phyloP scores from a whole-genome alignment of 768 basidiomycete genomes.

The Infundibulicybe gibba region DNA sequence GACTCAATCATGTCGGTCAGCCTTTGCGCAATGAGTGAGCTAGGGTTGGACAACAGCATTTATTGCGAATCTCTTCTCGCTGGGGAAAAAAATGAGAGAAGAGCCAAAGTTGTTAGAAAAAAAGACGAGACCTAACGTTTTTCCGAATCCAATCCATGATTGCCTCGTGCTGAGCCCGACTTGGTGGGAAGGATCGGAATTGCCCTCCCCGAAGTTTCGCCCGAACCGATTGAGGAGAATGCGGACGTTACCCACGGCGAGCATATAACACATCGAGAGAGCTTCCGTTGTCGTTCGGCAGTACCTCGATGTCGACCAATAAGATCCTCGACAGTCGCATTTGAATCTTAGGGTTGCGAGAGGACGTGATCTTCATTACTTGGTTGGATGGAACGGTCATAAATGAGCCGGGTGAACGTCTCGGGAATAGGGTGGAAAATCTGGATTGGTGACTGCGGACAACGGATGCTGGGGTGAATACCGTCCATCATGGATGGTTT shows the following conservation, averaged over 20 bases:
- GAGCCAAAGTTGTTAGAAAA: conserved; percentile 1
- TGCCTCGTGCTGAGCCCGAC: conserved; percentile 17
- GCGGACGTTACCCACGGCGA: not conserved
- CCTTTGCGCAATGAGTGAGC: conserved; percentile 22
- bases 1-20: conserved; percentile 29
- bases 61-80: conserved; percentile 3
- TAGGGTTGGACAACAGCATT: conserved; percentile 21
- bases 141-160: conserved; percentile 9
- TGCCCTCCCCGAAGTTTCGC: conserved; percentile 21
- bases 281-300: not conserved
- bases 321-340: not conserved
- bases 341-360: not conserved
- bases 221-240: conserved; percentile 17
- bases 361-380: not conserved
- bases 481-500: conserved; percentile 16
- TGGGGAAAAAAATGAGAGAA: conserved; percentile 6
- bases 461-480: conserved; percentile 10
- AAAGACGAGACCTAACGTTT: conserved; percentile 7
- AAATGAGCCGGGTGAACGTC: conserved; percentile 14
- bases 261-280: conserved; percentile 2
- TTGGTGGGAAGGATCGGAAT: conserved; percentile 24
- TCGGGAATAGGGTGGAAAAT: conserved; percentile 19
- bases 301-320: too few relatives aligned
- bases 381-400: conserved; percentile 2
- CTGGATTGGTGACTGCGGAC: conserved; percentile 15